phyloP scores from a whole-genome alignment of 1,284 basidiomycete genomes.

The Fomitiporia mediterranea region DNA sequence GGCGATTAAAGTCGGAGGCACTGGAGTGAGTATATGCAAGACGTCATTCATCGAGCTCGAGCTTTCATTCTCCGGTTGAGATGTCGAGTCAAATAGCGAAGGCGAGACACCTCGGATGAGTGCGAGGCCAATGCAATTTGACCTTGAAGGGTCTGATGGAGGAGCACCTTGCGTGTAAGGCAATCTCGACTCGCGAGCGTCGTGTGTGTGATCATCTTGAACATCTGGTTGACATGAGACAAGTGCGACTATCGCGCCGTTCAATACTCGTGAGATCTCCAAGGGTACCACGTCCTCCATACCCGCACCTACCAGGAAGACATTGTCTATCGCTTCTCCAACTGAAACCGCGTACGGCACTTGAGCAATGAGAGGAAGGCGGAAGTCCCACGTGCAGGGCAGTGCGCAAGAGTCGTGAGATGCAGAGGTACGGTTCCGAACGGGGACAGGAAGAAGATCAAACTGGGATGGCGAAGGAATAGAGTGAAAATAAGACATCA shows the following conservation, averaged over 20 bases:
- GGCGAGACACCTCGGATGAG: conserved; percentile 63
- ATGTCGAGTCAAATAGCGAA: conserved; percentile 20
- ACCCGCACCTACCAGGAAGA: conserved; percentile 67
- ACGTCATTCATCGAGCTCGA: conserved; percentile 20
- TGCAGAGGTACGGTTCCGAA: conserved; percentile 16
- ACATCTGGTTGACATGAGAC: conserved; percentile 45
- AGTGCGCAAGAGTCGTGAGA: conserved; percentile 29
- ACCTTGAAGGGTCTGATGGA: conserved; percentile 51
- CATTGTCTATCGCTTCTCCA: conserved; percentile 47
- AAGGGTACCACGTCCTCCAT: conserved; percentile 66
- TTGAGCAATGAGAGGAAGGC: conserved; percentile 60
- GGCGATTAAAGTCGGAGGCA: conserved; percentile 46
- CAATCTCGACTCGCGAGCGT: conserved; percentile 24
- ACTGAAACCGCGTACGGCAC: conserved; percentile 67
- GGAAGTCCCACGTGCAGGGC: conserved; percentile 57
- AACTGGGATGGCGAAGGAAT: conserved; percentile 35
- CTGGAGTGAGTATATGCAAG: conserved; percentile 74
- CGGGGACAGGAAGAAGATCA: background rate
- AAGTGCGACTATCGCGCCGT: conserved; percentile 78
- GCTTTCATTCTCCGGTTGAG: conserved; percentile 19
- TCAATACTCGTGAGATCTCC: conserved; percentile 70
- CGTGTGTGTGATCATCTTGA: conserved; percentile 26
- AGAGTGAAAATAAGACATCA: conserved; percentile 85
- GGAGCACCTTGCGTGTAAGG: conserved; percentile 54
- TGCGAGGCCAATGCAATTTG: conserved; percentile 65